Base-by-base conservation (phyloP, 208 protist genomes). In the Angomonas deanei region DNA sequence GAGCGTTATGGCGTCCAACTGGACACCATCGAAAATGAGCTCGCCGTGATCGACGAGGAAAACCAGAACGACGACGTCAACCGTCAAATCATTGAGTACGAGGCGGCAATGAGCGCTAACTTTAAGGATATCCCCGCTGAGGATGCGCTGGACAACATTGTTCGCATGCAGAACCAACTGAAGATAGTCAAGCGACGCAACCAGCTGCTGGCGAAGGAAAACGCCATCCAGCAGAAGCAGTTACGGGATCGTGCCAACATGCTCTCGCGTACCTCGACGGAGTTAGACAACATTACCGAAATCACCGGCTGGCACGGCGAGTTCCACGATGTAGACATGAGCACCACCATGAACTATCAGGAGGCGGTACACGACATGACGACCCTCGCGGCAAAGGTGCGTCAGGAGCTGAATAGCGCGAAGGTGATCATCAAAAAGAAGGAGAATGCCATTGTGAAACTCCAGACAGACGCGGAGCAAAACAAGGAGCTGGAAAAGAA, bases 121-220 rank as follows among this genome's bases (percentile, higher is more conserved):
- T 61, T 67, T 27, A 64, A 55, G 21, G 79, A 78, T 17, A 87
- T 96, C 57, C 73, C 85, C 13, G 85, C 86, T 13, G 84, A 96
- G 59, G 91, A 94, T 52, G 88, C 82, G 0, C 70, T 93, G 30
- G 91, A 96, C 58, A 80, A 72, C 69, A 76, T 94, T 27, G 79
- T 92, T 36, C 78, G 86, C 17, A 36, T 94, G 61, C 66, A 96
- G 66, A 96, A 96, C 67, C 79, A 86, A 53, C 76, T 96, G 15
- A 93, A 93, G 67, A 85, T 94, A 66, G 75, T 79, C 28, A 69
- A 70, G 32, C 83, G 86, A 24, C 83, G 88, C 56, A 93, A 93
- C 61, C 68, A 88, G 48, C 76, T 93, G 27, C 66, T 95, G 48
- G 75, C 57, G 13, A 66, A 68, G n/a, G 85, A 93, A 65, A 91